Evolutionary conservation across 306 rosid genomes (phyloP).

Genomic region (Pyrus bretschneideri): DNA sequence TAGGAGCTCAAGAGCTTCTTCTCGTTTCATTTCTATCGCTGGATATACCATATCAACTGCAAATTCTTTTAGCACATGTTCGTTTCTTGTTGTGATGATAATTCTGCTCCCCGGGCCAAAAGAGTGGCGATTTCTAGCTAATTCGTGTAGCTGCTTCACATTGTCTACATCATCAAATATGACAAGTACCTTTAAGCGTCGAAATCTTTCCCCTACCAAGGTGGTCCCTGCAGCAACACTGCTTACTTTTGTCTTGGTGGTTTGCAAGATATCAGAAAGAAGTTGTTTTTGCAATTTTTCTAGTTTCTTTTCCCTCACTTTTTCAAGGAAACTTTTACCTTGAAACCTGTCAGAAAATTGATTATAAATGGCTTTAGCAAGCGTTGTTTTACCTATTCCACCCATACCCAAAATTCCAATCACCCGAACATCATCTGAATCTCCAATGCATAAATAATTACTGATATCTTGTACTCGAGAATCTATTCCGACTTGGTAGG

Average conservation of each 20-base stretch:
- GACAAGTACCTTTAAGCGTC: neutral
- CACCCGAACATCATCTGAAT: neutral
- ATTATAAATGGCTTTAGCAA: slow-evolving; percentile 18
- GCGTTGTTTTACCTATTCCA: slow-evolving; percentile 16
- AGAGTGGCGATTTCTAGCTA: neutral
- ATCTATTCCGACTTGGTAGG: neutral
- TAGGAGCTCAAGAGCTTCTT: slow-evolving; percentile 20
- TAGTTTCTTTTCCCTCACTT: neutral
- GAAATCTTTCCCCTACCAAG: neutral
- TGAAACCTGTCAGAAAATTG: neutral
- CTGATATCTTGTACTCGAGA: neutral
- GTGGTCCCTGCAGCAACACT: neutral
- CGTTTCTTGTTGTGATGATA: slow-evolving; percentile 21
- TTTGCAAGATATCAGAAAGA: neutral
- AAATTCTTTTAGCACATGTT: neutral
- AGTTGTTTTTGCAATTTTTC: slow-evolving; percentile 10
- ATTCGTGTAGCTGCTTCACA: neutral
- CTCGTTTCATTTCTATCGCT: neutral
- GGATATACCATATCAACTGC: neutral
- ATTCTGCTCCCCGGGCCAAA: slow-evolving; percentile 19
- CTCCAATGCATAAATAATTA: neutral
- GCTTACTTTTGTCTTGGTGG: neutral
- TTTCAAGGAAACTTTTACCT: slow-evolving; percentile 8
- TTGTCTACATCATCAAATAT: slow-evolving; percentile 13
- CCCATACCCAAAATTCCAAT: slow-evolving; percentile 13